Conservation (phyloP, 129 eudicot species). For the Flaveria linearis region DNA sequence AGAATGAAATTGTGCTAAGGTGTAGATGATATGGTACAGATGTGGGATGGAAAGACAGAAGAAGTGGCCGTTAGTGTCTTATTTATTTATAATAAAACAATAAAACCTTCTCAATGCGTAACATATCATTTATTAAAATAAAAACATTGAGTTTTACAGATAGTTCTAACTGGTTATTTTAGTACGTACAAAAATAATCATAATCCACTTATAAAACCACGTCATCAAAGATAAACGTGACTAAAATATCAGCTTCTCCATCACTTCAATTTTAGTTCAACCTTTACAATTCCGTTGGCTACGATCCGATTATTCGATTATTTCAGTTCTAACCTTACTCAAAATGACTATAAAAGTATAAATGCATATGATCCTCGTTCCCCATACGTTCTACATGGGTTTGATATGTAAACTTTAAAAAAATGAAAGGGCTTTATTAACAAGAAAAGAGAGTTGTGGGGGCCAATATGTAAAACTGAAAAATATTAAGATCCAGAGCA, state of each 20-base stretch:
- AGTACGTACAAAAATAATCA: not conserved
- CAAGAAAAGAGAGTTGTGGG: not conserved
- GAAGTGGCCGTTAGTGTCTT: not conserved
- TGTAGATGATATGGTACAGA: too few relatives aligned
- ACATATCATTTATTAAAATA: not conserved
- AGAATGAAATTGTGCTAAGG: too few relatives aligned
- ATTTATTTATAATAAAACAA: not conserved
- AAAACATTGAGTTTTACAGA: not conserved
- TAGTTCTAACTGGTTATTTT: not conserved
- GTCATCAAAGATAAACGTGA: not conserved
- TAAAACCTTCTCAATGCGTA: not conserved
- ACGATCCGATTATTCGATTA: not conserved
- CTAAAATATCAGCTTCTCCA: not conserved
- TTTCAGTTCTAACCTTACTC: not conserved
- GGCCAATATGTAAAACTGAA: not conserved
- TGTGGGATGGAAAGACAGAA: not conserved
- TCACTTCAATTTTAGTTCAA: not conserved
- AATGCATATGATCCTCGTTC: too few relatives aligned
- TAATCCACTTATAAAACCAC: not conserved
- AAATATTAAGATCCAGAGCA: conserved; percentile 4
- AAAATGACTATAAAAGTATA: not conserved
- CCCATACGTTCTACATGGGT: not conserved
- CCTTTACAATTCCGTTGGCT: not conserved
- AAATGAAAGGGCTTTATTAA: not conserved
- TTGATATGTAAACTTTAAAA: not conserved